phyloP scores from a whole-genome alignment of 164 flowering plant genomes.

The Akebia trifoliata region DNA sequence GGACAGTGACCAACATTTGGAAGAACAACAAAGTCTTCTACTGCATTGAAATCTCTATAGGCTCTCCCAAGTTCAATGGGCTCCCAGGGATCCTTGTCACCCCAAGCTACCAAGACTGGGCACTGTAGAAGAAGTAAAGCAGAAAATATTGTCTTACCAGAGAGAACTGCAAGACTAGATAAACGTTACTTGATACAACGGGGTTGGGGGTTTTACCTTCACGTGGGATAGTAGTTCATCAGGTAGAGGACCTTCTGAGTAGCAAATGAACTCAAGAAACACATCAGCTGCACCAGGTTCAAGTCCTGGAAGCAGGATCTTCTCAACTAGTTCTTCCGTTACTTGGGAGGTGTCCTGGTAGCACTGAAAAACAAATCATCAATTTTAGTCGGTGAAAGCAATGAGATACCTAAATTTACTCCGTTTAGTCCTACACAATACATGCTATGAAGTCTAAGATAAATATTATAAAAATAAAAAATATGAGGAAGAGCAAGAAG shows the following conservation, averaged over 20 bases:
- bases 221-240: conserved; percentile 84
- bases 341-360: conserved; percentile 85
- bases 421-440: too few relatives aligned
- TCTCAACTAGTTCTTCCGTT: conserved; percentile 81
- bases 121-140: conserved; percentile 42
- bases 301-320: conserved; percentile 80
- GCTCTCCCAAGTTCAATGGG: conserved; percentile 81
- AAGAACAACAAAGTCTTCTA: conserved; percentile 78
- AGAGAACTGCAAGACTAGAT: neutral
- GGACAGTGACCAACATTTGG: conserved; percentile 97
- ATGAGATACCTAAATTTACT: too few relatives aligned
- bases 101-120: conserved; percentile 92
- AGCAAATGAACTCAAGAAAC: conserved; percentile 92
- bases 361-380: conserved; percentile 49
- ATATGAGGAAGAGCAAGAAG: too few relatives aligned
- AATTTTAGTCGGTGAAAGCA: too few relatives aligned
- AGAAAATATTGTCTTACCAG: neutral
- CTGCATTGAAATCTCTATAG: conserved; percentile 57
- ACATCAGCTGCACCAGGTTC: conserved; percentile 94
- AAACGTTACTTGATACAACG: neutral
- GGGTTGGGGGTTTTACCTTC: conserved; percentile 43
- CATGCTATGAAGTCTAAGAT: too few relatives aligned
- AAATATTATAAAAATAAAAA: too few relatives aligned
- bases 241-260: conserved; percentile 92
- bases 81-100: conserved; percentile 99